phyloP scores from a whole-genome alignment of 2,329 filamentous ascomycete species.

The Penicillium vulpinum region DNA sequence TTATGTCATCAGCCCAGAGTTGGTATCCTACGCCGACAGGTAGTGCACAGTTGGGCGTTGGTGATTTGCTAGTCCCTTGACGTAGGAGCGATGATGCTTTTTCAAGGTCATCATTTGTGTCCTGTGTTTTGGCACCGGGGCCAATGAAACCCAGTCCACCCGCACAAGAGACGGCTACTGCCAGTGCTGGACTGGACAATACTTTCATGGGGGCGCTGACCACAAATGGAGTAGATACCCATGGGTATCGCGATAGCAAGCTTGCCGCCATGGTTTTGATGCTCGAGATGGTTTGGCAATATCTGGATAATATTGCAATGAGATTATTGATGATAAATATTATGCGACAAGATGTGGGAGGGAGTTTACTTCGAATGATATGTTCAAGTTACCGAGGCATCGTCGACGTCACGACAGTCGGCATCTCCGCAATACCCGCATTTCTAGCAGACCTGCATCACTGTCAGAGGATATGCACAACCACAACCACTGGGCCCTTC shows the following conservation, averaged over 20 bases:
- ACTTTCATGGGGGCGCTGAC: slow-evolving; percentile 70
- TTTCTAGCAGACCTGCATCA: too few relatives aligned
- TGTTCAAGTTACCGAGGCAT: not conserved
- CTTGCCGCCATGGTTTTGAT: slow-evolving; percentile 16
- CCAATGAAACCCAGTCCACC: slow-evolving; percentile 58
- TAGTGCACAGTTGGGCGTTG: slow-evolving; percentile 21
- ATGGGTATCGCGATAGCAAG: slow-evolving; percentile 53
- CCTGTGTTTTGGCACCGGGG: slow-evolving; percentile 53
- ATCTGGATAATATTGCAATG: not conserved
- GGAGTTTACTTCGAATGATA: not conserved
- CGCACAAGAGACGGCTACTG: slow-evolving; percentile 60
- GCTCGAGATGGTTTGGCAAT: not conserved
- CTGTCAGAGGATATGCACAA: too few relatives aligned
- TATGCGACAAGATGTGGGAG: too few relatives aligned
- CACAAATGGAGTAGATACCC: slow-evolving; percentile 61
- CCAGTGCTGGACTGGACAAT: slow-evolving; percentile 59
- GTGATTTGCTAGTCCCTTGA: slow-evolving; percentile 6
- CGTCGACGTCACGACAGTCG: not conserved
- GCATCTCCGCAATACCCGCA: slow-evolving; percentile 1
- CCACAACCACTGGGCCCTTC: too few relatives aligned
- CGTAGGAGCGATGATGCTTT: slow-evolving; percentile 30
- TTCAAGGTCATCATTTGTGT: slow-evolving; percentile 34
- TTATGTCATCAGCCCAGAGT: slow-evolving; percentile 42
- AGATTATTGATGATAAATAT: not conserved
- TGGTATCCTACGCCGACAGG: slow-evolving; percentile 47